A percentile compares a stretch with the other conserved stretches of the same genome.
These are phyloP conservation scores for Tieghemiomyces parasiticus DNA, from an alignment of 192 early-diverging fungal genomes.

Conservation along the genomic window DNA sequence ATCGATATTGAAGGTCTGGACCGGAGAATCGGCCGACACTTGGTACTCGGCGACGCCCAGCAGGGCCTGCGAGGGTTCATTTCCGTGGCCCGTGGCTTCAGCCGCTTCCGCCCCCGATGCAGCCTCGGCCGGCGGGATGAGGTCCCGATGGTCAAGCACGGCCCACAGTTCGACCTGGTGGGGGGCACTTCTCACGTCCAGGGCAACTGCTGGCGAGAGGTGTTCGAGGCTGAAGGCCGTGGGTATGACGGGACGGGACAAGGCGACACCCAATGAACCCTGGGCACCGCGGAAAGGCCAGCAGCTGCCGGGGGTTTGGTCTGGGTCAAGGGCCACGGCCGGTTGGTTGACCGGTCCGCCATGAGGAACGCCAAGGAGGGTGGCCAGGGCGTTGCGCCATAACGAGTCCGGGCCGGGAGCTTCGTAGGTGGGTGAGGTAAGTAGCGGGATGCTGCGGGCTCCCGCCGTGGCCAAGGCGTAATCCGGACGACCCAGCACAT, in stretches of 20 bases:
- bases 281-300: constrained; percentile 51
- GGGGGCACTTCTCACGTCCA: constrained; percentile 45
- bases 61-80: constrained; percentile 10
- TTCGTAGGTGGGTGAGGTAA: constrained; percentile 45
- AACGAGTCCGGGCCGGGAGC: constrained; percentile 4
- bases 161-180: constrained; percentile 49
- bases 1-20: constrained; percentile 28
- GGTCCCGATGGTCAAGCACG: neutral
- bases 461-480: constrained; percentile 52
- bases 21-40: constrained; percentile 19
- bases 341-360: constrained; percentile 6
- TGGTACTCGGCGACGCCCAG: constrained; percentile 28
- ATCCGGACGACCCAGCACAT: constrained; percentile 37
- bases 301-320: constrained; percentile 48
- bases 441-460: constrained; percentile 37
- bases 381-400: constrained; percentile 17
- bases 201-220: constrained; percentile 35
- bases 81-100: constrained; percentile 13
- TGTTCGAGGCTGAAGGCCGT: constrained; percentile 53
- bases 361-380: constrained; percentile 9
- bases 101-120: neutral
- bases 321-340: constrained; percentile 21
- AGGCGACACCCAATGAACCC: constrained; percentile 43
- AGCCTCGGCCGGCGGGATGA: neutral
- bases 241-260: constrained; percentile 38